Base-by-base conservation (phyloP, 306 rosid species). In the Dryas alaskensis region DNA sequence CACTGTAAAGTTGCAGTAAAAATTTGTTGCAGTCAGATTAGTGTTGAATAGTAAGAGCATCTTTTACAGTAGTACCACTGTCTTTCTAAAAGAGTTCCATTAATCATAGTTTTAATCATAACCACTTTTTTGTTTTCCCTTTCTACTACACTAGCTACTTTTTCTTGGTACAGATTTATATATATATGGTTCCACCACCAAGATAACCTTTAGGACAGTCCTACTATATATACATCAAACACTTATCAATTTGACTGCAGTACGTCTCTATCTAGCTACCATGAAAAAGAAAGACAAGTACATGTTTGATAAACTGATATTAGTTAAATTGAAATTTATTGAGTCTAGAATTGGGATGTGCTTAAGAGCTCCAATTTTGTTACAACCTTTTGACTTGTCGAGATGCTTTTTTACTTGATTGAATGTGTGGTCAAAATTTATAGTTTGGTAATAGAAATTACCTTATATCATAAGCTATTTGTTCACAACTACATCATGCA, bases 41-140 rank as follows among this genome's bases (percentile, higher is more conserved):
- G 73, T 81, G 82, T 79, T 79, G 66, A 59, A 79, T 19, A 66
- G 81, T 31, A 7, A 70, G 73, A 72, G 92, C 89, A 85, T 87
- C 86, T 81, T 79, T 77, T 25, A 73, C 86, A 78, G 79, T 80
- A 80, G 79, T 81, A 81, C 67, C 88, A 77, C 82, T 72, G 69
- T 63, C 84, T 87, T 76, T 79, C 81, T 74, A 81, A 84, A 76
- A 67, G 81, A 82, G 71, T 86, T 85, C 73, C 70, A 80, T 84
- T 92, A 87, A 92, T 90, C 96, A 92, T 92, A 81, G 91, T 84
- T 80, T 81, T 87, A 88, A 90, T 92, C 93, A 92, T 90, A 52
- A 80, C 90, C 2, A 10, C 76, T 54, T 78, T 81, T 72, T 73
- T 81, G 88, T 82, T 83, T 78, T 83, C 80, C 67, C 91, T 82